A percentile compares a stretch with the other conserved stretches of the same genome.
Conservation (phyloP, 192 early-diverging fungal genomes). For the Umbelopsis isabellina region DNA sequence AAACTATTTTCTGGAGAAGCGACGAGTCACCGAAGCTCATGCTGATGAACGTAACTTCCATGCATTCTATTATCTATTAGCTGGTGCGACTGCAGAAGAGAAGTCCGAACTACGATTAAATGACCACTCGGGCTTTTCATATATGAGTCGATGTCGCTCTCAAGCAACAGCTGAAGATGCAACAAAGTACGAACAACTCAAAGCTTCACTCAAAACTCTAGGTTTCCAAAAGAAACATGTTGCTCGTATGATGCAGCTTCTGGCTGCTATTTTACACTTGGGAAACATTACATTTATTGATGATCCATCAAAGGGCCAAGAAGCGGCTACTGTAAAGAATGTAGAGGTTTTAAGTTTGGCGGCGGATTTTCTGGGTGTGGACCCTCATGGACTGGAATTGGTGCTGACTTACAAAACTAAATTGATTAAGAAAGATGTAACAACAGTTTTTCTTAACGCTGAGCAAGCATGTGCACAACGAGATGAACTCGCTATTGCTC, state of each 20-base stretch:
- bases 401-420: slow-evolving; percentile 83
- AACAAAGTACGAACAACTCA: slow-evolving; percentile 68
- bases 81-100: slow-evolving; percentile 82
- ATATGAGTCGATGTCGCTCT: slow-evolving; percentile 58
- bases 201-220: slow-evolving; percentile 81
- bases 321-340: slow-evolving; percentile 80
- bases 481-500: slow-evolving; percentile 70
- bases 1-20: slow-evolving; percentile 89
- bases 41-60: slow-evolving; percentile 88
- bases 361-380: slow-evolving; percentile 82
- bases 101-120: slow-evolving; percentile 73
- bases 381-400: slow-evolving; percentile 68
- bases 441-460: slow-evolving; percentile 79
- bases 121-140: slow-evolving; percentile 60
- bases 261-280: slow-evolving; percentile 85
- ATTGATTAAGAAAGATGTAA: slow-evolving; percentile 80
- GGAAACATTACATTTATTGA: slow-evolving; percentile 86
- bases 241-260: slow-evolving; percentile 81
- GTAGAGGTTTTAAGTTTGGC: slow-evolving; percentile 73
- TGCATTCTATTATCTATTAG: slow-evolving; percentile 93
- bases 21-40: slow-evolving; percentile 65
- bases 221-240: slow-evolving; percentile 83
- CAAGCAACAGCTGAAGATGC: slow-evolving; percentile 59
- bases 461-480: slow-evolving; percentile 70
- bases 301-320: slow-evolving; percentile 65